Percentiles rank a stretch among this genome's conserved stretches.
Conservation (phyloP, 306 rosid species). For the Quercus aquifolioides region DNA sequence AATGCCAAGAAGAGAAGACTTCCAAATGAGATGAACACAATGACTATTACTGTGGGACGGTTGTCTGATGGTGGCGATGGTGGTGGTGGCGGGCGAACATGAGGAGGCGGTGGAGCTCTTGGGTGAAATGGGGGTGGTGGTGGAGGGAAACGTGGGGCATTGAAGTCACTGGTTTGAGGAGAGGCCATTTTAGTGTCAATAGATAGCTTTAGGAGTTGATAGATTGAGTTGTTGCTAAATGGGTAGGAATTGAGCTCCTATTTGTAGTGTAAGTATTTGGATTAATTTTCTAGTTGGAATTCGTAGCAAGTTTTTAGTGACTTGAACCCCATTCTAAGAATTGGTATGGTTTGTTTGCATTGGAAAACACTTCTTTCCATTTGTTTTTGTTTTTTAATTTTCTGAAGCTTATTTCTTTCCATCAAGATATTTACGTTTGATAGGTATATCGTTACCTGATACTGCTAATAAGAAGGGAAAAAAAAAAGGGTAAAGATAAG, state of each 20-base stretch:
- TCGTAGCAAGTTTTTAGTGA: constrained; percentile 21
- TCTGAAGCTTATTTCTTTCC: constrained; percentile 6
- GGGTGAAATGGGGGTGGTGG: constrained; percentile 24
- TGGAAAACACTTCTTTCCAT: constrained; percentile 57
- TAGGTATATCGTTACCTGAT: background rate
- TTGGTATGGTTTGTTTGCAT: constrained; percentile 48
- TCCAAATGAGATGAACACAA: constrained; percentile 54
- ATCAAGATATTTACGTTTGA: background rate
- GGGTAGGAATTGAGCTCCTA: constrained; percentile 5
- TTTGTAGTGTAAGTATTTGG: constrained; percentile 29
- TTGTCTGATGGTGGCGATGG: constrained; percentile 53
- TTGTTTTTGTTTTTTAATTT: background rate
- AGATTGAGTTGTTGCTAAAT: constrained; percentile 10
- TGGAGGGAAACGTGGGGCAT: constrained; percentile 32
- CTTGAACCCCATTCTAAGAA: constrained; percentile 71
- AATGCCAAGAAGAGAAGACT: constrained; percentile 52
- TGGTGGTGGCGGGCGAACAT: constrained; percentile 28
- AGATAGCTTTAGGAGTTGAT: background rate
- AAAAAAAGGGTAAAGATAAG: background rate
- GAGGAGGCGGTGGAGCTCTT: constrained; percentile 33
- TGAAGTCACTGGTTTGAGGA: constrained; percentile 20
- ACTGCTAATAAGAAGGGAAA: background rate
- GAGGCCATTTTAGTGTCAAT: constrained; percentile 38
- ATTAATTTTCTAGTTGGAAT: constrained; percentile 6
- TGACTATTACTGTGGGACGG: constrained; percentile 50